Evolutionary conservation across 2,329 filamentous ascomycete genomes (phyloP).

Genomic region (Beauveria asiatica): DNA sequence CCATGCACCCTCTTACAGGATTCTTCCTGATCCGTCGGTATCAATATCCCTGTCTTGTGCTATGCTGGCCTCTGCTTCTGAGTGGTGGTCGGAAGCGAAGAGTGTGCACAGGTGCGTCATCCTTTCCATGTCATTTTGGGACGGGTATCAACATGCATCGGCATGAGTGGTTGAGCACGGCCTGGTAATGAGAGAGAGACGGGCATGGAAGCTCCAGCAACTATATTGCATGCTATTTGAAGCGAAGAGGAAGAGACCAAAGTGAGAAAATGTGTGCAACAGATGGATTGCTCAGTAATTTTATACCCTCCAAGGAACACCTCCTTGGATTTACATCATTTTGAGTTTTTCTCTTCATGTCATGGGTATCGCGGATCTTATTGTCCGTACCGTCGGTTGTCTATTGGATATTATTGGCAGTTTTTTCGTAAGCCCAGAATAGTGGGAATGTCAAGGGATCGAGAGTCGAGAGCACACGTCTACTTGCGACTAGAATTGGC

Average conservation of each 20-base stretch:
- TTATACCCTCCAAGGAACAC: not conserved
- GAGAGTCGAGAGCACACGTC: not conserved
- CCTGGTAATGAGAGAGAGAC: not conserved
- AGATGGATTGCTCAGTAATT: not conserved
- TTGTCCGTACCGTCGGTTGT: not conserved
- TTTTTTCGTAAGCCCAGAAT: not conserved
- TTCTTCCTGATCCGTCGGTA: not conserved
- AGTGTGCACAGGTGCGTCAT: not conserved
- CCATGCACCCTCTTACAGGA: not conserved
- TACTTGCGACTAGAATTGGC: slow-evolving; percentile 1
- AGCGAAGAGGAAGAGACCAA: not conserved
- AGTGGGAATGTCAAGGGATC: not conserved
- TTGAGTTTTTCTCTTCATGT: not conserved
- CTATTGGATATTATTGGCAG: slow-evolving; percentile 1
- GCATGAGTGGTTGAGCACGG: not conserved
- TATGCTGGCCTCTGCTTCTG: not conserved
- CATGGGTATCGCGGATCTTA: not conserved
- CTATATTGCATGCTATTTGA: not conserved
- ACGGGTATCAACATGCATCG: not conserved
- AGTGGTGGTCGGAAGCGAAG: not conserved
- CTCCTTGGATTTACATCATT: not conserved
- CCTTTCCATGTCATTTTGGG: not conserved
- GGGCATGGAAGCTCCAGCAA: not conserved
- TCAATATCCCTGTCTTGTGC: not conserved
- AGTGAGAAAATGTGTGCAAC: not conserved